Evolutionary conservation across 164 flowering plant species (phyloP).

Genomic region (Vitis amurensis): DNA sequence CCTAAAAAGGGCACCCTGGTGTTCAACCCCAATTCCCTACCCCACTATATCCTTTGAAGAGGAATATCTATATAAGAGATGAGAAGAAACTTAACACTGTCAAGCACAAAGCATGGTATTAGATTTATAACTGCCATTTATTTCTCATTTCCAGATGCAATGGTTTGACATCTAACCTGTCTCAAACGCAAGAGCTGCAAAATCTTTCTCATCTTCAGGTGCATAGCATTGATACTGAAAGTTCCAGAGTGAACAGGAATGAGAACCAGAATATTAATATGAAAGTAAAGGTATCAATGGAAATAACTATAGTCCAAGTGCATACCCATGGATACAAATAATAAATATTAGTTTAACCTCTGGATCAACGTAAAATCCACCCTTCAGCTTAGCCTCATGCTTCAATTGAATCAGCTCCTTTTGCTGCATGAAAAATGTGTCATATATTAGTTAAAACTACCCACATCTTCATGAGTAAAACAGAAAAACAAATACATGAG

Average conservation of each 20-base stretch:
- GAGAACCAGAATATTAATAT: neutral
- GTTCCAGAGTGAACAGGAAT: neutral
- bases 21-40: no score
- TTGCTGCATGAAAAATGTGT: constrained; percentile 25
- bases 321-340: constrained; percentile 66
- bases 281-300: neutral
- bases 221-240: constrained; percentile 66
- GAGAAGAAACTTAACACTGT: no score
- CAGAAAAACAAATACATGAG: no score
- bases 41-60: no score
- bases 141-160: neutral
- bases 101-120: no score
- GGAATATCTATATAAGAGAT: no score
- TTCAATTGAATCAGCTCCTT: constrained; percentile 48
- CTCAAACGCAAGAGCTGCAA: constrained; percentile 64
- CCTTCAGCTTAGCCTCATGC: constrained; percentile 63
- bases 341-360: constrained; percentile 64
- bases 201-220: constrained; percentile 61
- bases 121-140: no score
- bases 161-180: constrained; percentile 36
- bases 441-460: neutral
- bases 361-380: constrained; percentile 65
- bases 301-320: neutral
- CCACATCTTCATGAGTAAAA: neutral
- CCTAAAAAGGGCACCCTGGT: no score